Evolutionary conservation across 225 moss, liverwort and hornwort species (phyloP).

Genomic region (Pseudoscleropodium purum): DNA sequence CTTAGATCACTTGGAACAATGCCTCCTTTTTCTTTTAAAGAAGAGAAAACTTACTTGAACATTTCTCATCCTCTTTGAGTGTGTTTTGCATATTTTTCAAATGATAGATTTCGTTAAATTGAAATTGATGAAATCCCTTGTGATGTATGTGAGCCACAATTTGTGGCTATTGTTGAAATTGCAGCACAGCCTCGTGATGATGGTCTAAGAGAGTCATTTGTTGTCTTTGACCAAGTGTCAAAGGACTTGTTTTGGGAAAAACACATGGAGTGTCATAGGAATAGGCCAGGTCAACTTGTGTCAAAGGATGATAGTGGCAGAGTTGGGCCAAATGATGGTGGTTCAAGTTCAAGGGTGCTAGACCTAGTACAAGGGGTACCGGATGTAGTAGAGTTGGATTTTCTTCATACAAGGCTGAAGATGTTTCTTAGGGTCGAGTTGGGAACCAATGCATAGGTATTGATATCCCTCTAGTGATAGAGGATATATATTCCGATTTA

Average conservation of each 20-base stretch:
- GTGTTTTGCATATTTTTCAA: rapidly evolving
- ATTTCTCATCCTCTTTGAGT: neutral
- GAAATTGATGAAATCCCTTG: too few species aligned
- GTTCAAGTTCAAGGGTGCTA: too few species aligned
- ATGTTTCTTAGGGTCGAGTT: neutral
- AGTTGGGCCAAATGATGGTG: neutral
- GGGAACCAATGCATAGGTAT: neutral
- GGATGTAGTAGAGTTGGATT: too few species aligned
- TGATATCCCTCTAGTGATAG: neutral
- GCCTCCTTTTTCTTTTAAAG: neutral
- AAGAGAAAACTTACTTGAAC: neutral
- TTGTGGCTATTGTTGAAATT: neutral
- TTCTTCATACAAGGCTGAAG: neutral
- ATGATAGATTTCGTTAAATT: too few species aligned
- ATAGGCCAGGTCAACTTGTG: neutral
- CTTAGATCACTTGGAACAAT: neutral
- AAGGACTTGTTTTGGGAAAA: neutral
- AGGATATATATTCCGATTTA: neutral
- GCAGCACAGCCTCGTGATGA: rapidly evolving
- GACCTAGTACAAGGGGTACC: rapidly evolving
- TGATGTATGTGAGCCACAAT: rapidly evolving
- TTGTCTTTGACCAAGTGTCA: rapidly evolving
- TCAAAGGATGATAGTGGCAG: too few species aligned
- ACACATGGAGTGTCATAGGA: rapidly evolving
- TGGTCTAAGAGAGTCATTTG: neutral